These are phyloP conservation scores for Xylariaceae sp. DNA, from an alignment of 2,329 filamentous ascomycete species.

Conservation along the genomic window DNA sequence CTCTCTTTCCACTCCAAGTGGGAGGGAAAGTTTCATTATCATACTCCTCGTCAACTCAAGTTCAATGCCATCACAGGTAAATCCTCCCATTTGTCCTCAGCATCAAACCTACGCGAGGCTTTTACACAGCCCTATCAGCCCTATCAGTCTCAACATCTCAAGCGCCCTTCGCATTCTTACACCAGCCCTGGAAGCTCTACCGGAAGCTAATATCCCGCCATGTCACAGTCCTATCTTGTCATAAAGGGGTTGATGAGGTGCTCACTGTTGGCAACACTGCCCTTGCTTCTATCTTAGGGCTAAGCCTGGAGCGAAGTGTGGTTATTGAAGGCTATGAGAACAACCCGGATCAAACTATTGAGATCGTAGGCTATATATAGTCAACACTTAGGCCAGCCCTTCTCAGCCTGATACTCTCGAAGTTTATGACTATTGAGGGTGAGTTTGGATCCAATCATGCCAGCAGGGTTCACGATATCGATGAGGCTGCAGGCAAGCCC, in stretches of 20 bases:
- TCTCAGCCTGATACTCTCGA: background rate
- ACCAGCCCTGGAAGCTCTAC: slow-evolving; percentile 27
- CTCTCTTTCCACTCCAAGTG: no score
- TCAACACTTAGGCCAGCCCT: background rate
- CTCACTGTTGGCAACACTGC: slow-evolving; percentile 28
- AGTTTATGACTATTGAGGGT: slow-evolving; percentile 17
- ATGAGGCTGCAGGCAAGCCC: background rate
- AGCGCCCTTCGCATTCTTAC: slow-evolving; percentile 22
- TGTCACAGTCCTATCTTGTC: slow-evolving; percentile 21
- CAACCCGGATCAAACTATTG: slow-evolving; percentile 24
- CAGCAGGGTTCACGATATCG: no score
- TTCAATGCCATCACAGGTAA: background rate
- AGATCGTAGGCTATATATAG: slow-evolving; percentile 19
- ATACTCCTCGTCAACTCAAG: no score
- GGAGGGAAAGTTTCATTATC: no score
- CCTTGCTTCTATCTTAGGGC: slow-evolving; percentile 15
- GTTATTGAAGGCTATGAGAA: slow-evolving; percentile 28
- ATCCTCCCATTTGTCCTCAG: slow-evolving; percentile 22
- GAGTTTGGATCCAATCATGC: slow-evolving; percentile 10
- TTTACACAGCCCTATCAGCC: slow-evolving; percentile 20
- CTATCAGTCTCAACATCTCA: slow-evolving; percentile 1
- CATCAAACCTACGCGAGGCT: slow-evolving; percentile 28
- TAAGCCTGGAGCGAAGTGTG: slow-evolving; percentile 1
- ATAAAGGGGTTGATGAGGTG: slow-evolving; percentile 30
- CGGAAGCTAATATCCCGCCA: slow-evolving; percentile 19